Percentiles rank a stretch among this genome's conserved stretches.
Conservation (phyloP, 139 green algal genomes). For the Chlorella ohadii region DNA sequence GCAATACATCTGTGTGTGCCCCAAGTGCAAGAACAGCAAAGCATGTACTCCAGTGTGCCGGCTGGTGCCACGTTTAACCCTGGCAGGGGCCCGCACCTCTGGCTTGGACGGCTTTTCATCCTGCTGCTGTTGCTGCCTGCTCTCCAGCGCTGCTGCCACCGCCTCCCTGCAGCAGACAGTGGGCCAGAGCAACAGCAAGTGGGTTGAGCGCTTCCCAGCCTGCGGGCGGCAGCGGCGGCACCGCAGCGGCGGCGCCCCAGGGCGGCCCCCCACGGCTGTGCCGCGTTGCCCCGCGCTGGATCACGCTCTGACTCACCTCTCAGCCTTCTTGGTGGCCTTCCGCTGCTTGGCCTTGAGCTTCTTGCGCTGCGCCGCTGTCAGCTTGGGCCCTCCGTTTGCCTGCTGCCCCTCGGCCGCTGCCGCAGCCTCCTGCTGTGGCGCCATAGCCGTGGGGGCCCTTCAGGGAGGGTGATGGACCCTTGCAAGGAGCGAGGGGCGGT, state of each 20-base stretch:
- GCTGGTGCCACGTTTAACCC: background rate
- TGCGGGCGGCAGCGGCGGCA: too few species aligned
- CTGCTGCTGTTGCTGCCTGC: constrained; percentile 3
- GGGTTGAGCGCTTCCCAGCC: too few species aligned
- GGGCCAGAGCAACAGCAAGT: too few species aligned
- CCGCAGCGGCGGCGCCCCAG: too few species aligned
- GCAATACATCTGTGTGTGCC: too few species aligned
- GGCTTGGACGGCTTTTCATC: background rate
- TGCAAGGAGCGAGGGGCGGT: background rate
- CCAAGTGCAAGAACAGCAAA: too few species aligned
- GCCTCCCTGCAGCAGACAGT: constrained; percentile 17
- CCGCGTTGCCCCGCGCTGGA: background rate
- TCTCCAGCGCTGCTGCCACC: background rate
- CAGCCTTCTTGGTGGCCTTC: constrained; percentile 34
- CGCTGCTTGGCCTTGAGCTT: constrained; percentile 49
- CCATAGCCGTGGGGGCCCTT: background rate
- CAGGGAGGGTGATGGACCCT: too few species aligned
- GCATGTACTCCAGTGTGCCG: too few species aligned
- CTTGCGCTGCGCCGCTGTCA: constrained; percentile 45
- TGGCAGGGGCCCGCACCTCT: background rate
- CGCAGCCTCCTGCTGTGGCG: background rate
- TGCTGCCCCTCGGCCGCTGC: constrained; percentile 4
- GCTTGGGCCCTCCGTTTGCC: constrained; percentile 9
- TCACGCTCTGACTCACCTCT: constrained; percentile 8
- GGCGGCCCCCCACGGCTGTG: too few species aligned